These are phyloP conservation scores for Talaromyces proteolyticus DNA, from an alignment of 495 filamentous ascomycete species.

Conservation along the genomic window DNA sequence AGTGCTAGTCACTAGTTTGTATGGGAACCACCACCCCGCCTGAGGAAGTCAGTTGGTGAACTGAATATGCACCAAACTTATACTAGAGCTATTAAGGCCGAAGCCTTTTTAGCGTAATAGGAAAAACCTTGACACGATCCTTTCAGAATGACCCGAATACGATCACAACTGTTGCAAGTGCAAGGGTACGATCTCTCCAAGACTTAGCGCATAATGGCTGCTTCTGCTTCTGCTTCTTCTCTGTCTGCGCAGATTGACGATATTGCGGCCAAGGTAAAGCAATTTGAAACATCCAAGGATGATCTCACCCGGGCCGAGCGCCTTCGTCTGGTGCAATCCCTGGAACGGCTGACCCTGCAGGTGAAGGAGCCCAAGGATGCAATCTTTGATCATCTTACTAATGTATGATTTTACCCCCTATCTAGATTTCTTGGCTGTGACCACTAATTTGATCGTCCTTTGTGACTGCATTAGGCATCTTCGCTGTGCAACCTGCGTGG, in stretches of 20 bases:
- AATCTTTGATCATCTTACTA: slow-evolving; percentile 13
- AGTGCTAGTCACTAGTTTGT: too few species aligned
- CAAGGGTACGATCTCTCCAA: too few species aligned
- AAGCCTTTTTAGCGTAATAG: too few species aligned
- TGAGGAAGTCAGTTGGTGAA: too few species aligned
- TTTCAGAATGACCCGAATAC: too few species aligned
- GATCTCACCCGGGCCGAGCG: slow-evolving; percentile 7
- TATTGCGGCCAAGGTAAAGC: slow-evolving; percentile 10
- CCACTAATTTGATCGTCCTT: not conserved
- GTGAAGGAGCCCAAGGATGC: slow-evolving; percentile 17
- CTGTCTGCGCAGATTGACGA: slow-evolving; percentile 11
- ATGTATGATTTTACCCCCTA: slow-evolving; percentile 2
- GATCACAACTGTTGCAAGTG: too few species aligned
- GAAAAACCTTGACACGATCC: too few species aligned
- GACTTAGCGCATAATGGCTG: too few species aligned
- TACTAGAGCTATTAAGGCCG: too few species aligned
- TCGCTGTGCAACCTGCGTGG: slow-evolving; percentile 9
- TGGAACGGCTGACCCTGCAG: slow-evolving; percentile 10
- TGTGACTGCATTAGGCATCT: not conserved
- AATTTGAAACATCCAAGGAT: slow-evolving; percentile 9
- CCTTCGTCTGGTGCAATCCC: slow-evolving; percentile 10
- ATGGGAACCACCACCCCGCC: too few species aligned
- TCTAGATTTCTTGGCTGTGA: not conserved
- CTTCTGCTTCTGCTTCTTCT: too few species aligned
- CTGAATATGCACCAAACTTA: too few species aligned